Percentiles rank a stretch among this genome's conserved stretches.
Evolutionary conservation across 257 asterid genomes (phyloP).

Genomic region (Solanum piurae): DNA sequence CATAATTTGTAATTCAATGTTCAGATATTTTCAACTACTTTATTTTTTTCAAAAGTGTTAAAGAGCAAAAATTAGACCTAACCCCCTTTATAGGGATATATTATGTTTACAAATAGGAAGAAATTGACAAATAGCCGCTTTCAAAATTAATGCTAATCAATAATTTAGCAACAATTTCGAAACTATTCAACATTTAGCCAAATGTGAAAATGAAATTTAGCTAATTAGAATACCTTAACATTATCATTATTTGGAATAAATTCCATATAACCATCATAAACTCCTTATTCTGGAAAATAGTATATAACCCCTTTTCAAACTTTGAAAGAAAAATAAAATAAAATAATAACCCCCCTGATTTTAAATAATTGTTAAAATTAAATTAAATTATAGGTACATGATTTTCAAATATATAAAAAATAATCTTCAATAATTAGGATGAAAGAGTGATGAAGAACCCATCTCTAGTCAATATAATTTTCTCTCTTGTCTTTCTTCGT

Average conservation of each 20-base stretch:
- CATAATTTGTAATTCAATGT: background rate
- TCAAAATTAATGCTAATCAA: background rate
- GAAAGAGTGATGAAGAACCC: background rate
- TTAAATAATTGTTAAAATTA: background rate
- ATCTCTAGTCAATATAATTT: background rate
- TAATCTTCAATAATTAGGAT: background rate
- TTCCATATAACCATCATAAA: background rate
- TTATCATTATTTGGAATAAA: background rate
- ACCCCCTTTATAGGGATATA: background rate
- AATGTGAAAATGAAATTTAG: background rate
- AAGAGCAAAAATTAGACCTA: background rate
- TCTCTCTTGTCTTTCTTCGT: background rate
- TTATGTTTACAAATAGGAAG: background rate
- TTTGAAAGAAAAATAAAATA: background rate
- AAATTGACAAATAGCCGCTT: background rate
- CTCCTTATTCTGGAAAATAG: background rate
- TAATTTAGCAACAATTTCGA: background rate
- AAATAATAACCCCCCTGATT: background rate
- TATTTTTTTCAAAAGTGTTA: background rate
- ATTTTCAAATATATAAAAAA: background rate
- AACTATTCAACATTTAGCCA: background rate
- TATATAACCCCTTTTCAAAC: background rate
- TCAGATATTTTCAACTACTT: fast-evolving
- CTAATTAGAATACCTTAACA: background rate
- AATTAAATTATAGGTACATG: background rate